A percentile compares a stretch with the other conserved stretches of the same genome.
Conservation (phyloP, 257 asterid species). For the Buddleja alternifolia region DNA sequence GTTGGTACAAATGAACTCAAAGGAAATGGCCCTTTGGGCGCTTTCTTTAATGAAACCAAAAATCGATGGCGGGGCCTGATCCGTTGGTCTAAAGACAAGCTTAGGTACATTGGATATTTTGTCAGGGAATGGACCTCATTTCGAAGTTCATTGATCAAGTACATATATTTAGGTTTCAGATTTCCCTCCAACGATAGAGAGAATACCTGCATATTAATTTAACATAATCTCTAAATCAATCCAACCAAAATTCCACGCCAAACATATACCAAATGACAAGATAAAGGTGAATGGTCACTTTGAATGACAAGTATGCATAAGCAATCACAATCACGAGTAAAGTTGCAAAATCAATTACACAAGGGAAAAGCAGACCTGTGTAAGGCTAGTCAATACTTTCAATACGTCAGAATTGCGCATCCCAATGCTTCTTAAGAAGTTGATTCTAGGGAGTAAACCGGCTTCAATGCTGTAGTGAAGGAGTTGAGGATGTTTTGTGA, state of each 20-base stretch:
- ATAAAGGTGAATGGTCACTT: no score
- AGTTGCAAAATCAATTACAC: constrained; percentile 14
- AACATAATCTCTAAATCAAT: constrained; percentile 16
- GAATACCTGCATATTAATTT: constrained; percentile 62
- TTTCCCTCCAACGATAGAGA: constrained; percentile 87
- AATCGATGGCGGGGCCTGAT: constrained; percentile 93
- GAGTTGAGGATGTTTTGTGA: constrained; percentile 88
- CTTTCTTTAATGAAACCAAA: constrained; percentile 85
- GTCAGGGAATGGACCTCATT: constrained; percentile 84
- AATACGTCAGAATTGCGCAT: constrained; percentile 71
- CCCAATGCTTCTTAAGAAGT: constrained; percentile 83
- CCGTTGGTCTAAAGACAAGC: constrained; percentile 93
- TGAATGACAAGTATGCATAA: constrained; percentile 15
- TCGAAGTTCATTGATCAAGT: constrained; percentile 84
- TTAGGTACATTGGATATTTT: constrained; percentile 85
- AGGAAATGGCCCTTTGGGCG: constrained; percentile 94
- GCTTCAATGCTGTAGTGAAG: constrained; percentile 94
- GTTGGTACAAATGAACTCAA: constrained; percentile 89
- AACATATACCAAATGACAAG: neutral
- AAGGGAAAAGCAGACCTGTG: constrained; percentile 67
- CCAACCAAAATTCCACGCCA: constrained; percentile 13
- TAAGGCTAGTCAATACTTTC: constrained; percentile 82
- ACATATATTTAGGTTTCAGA: constrained; percentile 89
- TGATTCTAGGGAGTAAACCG: constrained; percentile 81
- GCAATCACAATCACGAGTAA: constrained; percentile 21